These are phyloP conservation scores for Benincasa hispida DNA, from an alignment of 306 rosid genomes.

Conservation along the genomic window DNA sequence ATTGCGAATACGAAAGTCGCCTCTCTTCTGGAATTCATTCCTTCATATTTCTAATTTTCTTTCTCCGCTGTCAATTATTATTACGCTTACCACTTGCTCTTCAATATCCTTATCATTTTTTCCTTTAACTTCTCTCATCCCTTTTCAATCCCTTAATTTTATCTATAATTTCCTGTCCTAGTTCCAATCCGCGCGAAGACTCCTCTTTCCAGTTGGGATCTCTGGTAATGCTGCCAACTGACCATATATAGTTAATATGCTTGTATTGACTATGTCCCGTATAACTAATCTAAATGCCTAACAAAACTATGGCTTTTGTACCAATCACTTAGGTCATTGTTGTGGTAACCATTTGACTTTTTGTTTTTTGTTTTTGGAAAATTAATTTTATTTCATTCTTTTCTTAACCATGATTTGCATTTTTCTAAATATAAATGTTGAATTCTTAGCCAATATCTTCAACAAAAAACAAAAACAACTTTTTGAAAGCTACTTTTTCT, in stretches of 20 bases:
- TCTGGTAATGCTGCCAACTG: background rate
- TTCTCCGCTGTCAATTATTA: background rate
- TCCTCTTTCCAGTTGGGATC: background rate
- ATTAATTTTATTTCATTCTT: too few relatives aligned
- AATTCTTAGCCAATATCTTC: too few relatives aligned
- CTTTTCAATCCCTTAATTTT: background rate
- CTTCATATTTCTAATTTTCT: background rate
- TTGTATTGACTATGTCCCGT: background rate
- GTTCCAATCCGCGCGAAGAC: background rate
- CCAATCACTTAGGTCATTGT: background rate
- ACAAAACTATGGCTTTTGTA: background rate
- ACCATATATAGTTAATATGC: background rate
- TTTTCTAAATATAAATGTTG: too few relatives aligned
- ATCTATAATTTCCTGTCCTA: background rate
- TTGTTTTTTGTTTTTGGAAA: too few relatives aligned
- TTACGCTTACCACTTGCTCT: background rate
- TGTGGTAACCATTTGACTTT: too few relatives aligned
- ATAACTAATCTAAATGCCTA: background rate
- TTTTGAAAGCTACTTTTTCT: too few relatives aligned
- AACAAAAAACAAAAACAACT: too few relatives aligned
- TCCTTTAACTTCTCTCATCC: background rate
- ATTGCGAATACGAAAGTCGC: too few relatives aligned
- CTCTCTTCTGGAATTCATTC: too few relatives aligned
- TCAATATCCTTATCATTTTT: background rate
- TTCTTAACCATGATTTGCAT: too few relatives aligned